Evolutionary conservation across 305 asterid species (phyloP).

Genomic region (Plantago rigida): DNA sequence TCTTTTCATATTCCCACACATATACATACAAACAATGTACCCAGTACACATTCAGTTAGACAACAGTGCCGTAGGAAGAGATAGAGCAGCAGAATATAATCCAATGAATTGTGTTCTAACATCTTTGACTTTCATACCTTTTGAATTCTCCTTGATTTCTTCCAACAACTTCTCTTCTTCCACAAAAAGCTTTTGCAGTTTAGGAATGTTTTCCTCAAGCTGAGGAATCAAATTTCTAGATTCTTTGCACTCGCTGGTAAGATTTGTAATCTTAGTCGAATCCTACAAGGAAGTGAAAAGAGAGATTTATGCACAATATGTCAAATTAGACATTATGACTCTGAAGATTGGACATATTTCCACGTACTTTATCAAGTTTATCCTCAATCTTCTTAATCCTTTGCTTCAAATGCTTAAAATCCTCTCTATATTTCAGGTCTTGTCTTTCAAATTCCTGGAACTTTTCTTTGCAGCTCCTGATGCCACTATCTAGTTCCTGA

Average conservation of each 20-base stretch:
- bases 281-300: slow-evolving; percentile 41
- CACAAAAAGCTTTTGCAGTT: slow-evolving; percentile 50
- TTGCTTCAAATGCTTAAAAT: slow-evolving; percentile 70
- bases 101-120: neutral
- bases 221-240: slow-evolving; percentile 68
- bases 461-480: slow-evolving; percentile 61
- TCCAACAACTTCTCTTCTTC: slow-evolving; percentile 74
- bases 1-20: neutral
- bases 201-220: slow-evolving; percentile 65
- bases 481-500: slow-evolving; percentile 64
- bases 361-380: slow-evolving; percentile 69
- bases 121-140: slow-evolving; percentile 35
- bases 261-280: slow-evolving; percentile 50
- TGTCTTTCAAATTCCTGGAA: slow-evolving; percentile 94
- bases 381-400: slow-evolving; percentile 74
- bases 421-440: slow-evolving; percentile 77
- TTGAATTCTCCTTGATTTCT: slow-evolving; percentile 71
- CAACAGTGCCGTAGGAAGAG: neutral
- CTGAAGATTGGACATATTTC: slow-evolving; percentile 6
- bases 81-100: neutral
- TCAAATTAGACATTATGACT: neutral
- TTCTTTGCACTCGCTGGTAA: slow-evolving; percentile 65
- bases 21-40: neutral
- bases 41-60: neutral
- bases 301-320: slow-evolving; percentile 7